Evolutionary conservation across 2,329 filamentous ascomycete genomes (phyloP).

Genomic region (Fusarium sp.): DNA sequence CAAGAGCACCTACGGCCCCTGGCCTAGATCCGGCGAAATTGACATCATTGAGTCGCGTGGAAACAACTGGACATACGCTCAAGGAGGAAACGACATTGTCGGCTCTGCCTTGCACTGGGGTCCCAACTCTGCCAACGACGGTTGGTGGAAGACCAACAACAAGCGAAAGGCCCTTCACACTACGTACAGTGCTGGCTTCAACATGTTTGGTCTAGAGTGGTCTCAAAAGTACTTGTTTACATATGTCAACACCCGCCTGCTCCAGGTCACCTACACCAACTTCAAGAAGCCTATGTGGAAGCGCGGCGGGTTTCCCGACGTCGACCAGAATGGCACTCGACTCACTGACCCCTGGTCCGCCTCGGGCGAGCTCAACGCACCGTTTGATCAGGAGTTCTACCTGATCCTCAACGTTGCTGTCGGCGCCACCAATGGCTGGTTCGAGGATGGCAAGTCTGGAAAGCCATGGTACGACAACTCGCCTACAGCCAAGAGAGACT

Average conservation of each 20-base stretch:
- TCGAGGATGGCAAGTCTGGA: conserved; percentile 74
- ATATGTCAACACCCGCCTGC: conserved; percentile 82
- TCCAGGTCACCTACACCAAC: conserved; percentile 84
- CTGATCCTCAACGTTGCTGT: conserved; percentile 82
- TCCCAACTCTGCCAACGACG: conserved; percentile 77
- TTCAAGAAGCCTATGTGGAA: conserved; percentile 77
- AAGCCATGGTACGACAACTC: conserved; percentile 86
- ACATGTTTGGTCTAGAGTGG: conserved; percentile 88
- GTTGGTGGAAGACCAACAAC: conserved; percentile 85
- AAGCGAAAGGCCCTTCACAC: conserved; percentile 81
- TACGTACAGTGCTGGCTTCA: conserved; percentile 75
- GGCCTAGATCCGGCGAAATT: conserved; percentile 86
- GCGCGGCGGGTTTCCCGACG: conserved; percentile 74
- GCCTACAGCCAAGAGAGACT: conserved; percentile 76
- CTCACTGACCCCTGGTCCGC: conserved; percentile 73
- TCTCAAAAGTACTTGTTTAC: conserved; percentile 90
- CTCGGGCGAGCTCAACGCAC: conserved; percentile 71
- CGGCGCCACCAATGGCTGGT: conserved; percentile 86
- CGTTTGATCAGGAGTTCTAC: conserved; percentile 82
- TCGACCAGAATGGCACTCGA: conserved; percentile 73
- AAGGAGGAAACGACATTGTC: conserved; percentile 85
- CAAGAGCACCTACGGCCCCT: conserved; percentile 77
- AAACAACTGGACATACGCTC: conserved; percentile 81
- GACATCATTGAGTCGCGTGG: conserved; percentile 85
- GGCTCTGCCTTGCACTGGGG: conserved; percentile 88